These are phyloP conservation scores for Populus simonii DNA, from an alignment of 345 rosid species.

Conservation along the genomic window DNA sequence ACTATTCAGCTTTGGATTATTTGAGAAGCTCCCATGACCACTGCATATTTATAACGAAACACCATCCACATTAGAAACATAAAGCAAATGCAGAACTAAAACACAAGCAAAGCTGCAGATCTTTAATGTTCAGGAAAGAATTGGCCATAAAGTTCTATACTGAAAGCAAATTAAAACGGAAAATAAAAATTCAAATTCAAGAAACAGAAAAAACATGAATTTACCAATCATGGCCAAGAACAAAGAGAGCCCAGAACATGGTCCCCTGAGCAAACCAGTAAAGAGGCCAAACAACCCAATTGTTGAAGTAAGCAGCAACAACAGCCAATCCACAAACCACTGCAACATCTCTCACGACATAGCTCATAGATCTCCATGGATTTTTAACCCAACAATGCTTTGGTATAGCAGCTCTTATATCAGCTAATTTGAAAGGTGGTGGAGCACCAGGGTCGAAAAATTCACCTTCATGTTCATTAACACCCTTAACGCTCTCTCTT, in stretches of 20 bases:
- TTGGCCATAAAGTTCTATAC: not conserved
- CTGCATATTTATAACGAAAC: conserved; percentile 35
- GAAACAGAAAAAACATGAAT: not conserved
- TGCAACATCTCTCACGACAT: conserved; percentile 70
- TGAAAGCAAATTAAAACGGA: not conserved
- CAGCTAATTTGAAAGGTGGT: conserved; percentile 42
- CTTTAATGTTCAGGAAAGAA: not conserved
- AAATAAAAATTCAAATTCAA: not conserved
- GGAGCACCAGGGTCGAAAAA: conserved; percentile 44
- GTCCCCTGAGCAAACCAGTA: conserved; percentile 93
- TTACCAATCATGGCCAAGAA: conserved; percentile 96
- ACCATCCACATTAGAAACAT: not conserved
- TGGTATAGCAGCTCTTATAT: conserved; percentile 82
- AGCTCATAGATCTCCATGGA: conserved; percentile 80
- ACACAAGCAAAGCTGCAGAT: not conserved
- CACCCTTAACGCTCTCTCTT: conserved; percentile 10
- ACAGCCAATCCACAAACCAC: conserved; percentile 72
- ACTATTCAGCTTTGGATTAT: conserved; percentile 58
- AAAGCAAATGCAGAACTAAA: not conserved
- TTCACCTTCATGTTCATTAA: conserved; percentile 18
- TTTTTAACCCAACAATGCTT: conserved; percentile 91
- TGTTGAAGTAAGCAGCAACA: conserved; percentile 60
- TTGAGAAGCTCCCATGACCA: conserved; percentile 94
- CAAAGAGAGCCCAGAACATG: conserved; percentile 97
- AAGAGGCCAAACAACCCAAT: conserved; percentile 84